A percentile compares a stretch with the other conserved stretches of the same genome.
Conservation (phyloP, 2,329 filamentous ascomycete genomes). For the Aspergillus unguis region DNA sequence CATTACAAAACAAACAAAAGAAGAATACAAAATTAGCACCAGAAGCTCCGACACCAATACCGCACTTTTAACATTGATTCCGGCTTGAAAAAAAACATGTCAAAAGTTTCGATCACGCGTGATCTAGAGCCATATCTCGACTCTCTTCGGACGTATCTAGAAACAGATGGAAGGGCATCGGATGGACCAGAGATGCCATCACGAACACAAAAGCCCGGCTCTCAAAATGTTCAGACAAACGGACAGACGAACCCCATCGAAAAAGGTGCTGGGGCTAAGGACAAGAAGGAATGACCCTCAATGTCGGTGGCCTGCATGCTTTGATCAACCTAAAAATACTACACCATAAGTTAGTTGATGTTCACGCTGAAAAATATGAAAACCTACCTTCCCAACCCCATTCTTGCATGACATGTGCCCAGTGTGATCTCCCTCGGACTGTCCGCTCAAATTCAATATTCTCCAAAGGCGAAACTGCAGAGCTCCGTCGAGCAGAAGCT, state of each 20-base stretch:
- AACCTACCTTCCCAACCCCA: conserved; percentile 68
- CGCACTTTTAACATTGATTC: background rate
- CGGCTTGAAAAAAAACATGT: conserved; percentile 16
- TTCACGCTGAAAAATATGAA: background rate
- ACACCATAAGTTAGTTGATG: conserved; percentile 10
- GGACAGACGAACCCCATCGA: too few species aligned
- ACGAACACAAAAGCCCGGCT: background rate
- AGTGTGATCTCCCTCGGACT: conserved; percentile 64
- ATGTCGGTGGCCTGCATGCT: background rate
- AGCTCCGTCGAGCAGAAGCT: conserved; percentile 25
- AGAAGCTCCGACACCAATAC: conserved; percentile 4
- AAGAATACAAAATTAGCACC: background rate
- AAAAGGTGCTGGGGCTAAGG: too few species aligned
- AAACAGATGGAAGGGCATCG: conserved; percentile 4
- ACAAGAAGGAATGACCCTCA: background rate
- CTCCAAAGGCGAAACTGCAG: conserved; percentile 34
- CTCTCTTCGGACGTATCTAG: conserved; percentile 28
- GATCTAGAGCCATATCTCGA: conserved; percentile 31
- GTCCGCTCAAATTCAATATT: conserved; percentile 59
- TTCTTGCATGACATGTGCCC: conserved; percentile 69
- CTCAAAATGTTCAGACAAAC: background rate
- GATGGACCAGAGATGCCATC: background rate
- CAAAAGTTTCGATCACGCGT: conserved; percentile 30
- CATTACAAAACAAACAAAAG: too few species aligned
- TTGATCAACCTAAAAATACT: conserved; percentile 42